Conservation (phyloP, 192 early-diverging fungal genomes). For the Coemansia sp. region DNA sequence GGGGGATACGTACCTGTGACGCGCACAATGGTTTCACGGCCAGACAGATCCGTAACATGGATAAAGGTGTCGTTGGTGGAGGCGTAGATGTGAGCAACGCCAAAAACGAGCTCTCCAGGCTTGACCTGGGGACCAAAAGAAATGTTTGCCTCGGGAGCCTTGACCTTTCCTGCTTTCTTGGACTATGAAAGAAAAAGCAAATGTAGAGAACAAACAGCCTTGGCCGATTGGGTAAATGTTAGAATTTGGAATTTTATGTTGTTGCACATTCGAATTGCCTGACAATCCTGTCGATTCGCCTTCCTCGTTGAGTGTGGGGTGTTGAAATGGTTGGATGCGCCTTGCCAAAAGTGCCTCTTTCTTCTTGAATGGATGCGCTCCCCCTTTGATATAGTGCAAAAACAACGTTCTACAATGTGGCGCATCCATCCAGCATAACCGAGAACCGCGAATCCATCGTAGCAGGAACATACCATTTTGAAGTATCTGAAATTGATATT, state of each 20-base stretch:
- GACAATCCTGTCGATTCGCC: neutral
- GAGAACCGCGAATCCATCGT: slow-evolving; percentile 5
- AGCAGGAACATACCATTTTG: slow-evolving; percentile 14
- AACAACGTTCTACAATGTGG: neutral
- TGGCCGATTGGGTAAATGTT: neutral
- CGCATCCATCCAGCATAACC: slow-evolving; percentile 3
- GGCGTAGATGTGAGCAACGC: slow-evolving; percentile 99
- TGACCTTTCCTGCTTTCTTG: slow-evolving; percentile 76
- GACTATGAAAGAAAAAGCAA: slow-evolving; percentile 31
- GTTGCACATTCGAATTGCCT: neutral
- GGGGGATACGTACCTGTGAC: slow-evolving; percentile 80
- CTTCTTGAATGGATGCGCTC: neutral
- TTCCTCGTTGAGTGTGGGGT: no score
- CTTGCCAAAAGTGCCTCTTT: neutral
- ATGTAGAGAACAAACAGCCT: neutral
- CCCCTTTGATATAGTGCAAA: neutral
- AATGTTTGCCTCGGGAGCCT: slow-evolving; percentile 84
- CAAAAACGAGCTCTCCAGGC: slow-evolving; percentile 98
- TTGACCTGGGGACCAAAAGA: slow-evolving; percentile 96
- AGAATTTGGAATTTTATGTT: neutral
- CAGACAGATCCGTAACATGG: slow-evolving; percentile 99
- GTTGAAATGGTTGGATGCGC: no score
- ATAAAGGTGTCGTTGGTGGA: slow-evolving; percentile 99
- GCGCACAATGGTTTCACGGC: slow-evolving; percentile 98
- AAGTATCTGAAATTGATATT: slow-evolving; percentile 3